Evolutionary conservation across 768 basidiomycete genomes (phyloP).

Genomic region (Tulasnella calospora): DNA sequence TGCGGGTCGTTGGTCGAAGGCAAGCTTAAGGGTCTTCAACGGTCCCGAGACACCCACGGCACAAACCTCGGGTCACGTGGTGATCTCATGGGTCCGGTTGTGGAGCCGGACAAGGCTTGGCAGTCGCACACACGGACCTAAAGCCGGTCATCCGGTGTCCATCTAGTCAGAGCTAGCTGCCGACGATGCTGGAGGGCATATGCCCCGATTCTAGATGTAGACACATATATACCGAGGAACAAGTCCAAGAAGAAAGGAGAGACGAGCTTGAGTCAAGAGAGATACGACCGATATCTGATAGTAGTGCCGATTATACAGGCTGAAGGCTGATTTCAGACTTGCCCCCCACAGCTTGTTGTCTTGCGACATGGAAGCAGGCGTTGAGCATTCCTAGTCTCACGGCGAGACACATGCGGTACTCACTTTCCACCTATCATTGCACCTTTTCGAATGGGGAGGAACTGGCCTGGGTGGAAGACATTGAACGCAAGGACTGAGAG

Average conservation of each 20-base stretch:
- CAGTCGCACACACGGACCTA: not conserved
- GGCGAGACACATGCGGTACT: not conserved
- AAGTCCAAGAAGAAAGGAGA: not conserved
- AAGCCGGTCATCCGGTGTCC: not conserved
- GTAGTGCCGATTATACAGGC: not conserved
- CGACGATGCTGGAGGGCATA: too few species aligned
- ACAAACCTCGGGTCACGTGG: not conserved
- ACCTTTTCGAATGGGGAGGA: conserved; percentile 27
- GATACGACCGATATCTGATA: not conserved
- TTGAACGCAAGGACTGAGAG: conserved; percentile 9
- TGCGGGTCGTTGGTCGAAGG: not conserved
- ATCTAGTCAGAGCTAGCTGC: not conserved
- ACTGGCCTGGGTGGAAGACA: conserved; percentile 22
- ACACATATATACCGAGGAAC: not conserved
- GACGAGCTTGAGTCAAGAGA: not conserved
- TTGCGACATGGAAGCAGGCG: not conserved
- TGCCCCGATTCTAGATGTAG: not conserved
- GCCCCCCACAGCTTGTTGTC: not conserved
- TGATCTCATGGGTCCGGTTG: not conserved
- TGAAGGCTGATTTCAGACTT: not conserved
- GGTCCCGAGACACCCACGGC: not conserved
- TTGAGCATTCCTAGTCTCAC: not conserved
- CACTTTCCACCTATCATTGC: conserved; percentile 22
- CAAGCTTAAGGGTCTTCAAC: not conserved
- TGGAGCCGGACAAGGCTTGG: not conserved